Evolutionary conservation across 805 yeast species (phyloP).

Genomic region (Wickerhamiella qilinensis): DNA sequence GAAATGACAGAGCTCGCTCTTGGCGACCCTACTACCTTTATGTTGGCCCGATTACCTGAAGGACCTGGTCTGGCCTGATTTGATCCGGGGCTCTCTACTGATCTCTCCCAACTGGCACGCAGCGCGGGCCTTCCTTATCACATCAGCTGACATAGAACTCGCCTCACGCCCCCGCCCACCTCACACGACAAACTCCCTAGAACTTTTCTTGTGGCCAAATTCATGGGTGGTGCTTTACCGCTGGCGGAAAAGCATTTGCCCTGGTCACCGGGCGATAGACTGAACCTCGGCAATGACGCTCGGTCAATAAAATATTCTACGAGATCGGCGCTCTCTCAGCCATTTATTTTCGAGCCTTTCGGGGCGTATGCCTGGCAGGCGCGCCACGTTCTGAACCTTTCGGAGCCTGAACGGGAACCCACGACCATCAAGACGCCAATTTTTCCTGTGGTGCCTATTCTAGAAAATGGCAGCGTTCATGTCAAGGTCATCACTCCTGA

Average conservation of each 20-base stretch:
- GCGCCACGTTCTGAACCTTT: neutral
- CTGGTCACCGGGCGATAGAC: neutral
- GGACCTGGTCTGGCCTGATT: no score
- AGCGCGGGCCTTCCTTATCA: no score
- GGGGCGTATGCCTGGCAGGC: neutral
- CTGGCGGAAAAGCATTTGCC: neutral
- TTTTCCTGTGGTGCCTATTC: neutral
- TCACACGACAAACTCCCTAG: no score
- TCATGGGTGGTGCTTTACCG: no score
- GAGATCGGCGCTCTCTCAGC: neutral
- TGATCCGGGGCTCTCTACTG: no score
- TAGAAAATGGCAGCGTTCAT: neutral
- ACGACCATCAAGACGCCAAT: no score
- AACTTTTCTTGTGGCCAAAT: no score
- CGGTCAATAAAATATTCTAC: neutral
- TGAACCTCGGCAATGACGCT: no score
- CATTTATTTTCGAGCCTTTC: neutral
- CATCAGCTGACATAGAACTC: no score
- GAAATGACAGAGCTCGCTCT: neutral
- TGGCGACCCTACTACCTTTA: neutral
- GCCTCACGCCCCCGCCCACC: no score
- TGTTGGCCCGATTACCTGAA: neutral
- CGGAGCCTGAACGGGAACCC: no score
- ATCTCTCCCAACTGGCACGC: no score
- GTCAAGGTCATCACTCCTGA: neutral